Conservation (phyloP, 139 green algal genomes). For the Chloropicon primus region DNA sequence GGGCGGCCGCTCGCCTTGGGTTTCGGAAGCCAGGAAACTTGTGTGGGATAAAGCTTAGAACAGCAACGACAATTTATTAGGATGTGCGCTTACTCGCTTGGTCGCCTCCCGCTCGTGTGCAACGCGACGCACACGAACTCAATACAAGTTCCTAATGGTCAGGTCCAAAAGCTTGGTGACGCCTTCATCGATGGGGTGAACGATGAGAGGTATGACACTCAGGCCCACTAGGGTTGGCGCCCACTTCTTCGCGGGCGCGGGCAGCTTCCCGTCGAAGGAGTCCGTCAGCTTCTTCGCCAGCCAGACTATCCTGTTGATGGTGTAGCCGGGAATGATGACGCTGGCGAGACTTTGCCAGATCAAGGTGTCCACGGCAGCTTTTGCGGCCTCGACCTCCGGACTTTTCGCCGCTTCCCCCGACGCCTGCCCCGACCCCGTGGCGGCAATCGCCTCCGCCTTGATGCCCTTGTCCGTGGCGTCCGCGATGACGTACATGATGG, state of each 20-base stretch:
- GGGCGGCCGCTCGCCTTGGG: too few species aligned
- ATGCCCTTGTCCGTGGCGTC: constrained; percentile 58
- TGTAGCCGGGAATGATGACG: constrained; percentile 39
- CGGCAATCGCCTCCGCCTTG: constrained; percentile 20
- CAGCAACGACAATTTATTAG: too few species aligned
- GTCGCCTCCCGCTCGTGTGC: not conserved
- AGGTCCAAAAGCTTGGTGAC: constrained; percentile 9
- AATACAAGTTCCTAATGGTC: not conserved
- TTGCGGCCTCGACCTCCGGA: not conserved
- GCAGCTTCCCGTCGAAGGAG: not conserved
- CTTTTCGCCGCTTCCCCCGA: not conserved
- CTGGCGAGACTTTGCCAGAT: constrained; percentile 58
- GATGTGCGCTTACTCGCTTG: not conserved
- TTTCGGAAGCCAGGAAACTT: too few species aligned
- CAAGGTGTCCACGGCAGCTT: constrained; percentile 45
- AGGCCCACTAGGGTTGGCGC: constrained; percentile 13
- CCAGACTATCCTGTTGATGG: constrained; percentile 54
- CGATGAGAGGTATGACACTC: constrained; percentile 17
- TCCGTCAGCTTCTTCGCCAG: not conserved
- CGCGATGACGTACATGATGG: constrained; percentile 53
- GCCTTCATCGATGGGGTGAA: constrained; percentile 18
- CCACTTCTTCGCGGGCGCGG: not conserved
- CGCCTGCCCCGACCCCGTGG: not conserved
- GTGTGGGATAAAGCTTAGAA: too few species aligned
- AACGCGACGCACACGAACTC: not conserved